Evolutionary conservation across 495 filamentous ascomycete genomes (phyloP).

Genomic region (Copromyces sp.): DNA sequence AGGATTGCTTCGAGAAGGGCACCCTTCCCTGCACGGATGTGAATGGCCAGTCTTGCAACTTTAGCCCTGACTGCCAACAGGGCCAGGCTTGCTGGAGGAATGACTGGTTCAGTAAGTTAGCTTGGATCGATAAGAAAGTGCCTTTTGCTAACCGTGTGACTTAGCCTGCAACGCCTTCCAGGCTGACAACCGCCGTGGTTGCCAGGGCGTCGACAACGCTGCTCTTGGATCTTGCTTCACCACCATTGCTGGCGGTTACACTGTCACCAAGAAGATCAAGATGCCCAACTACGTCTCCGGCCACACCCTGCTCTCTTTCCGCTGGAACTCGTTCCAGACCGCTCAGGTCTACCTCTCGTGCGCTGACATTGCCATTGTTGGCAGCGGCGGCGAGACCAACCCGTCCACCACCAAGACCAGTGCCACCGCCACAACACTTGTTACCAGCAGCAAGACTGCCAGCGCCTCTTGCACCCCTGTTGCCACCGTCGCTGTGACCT

Average conservation of each 20-base stretch:
- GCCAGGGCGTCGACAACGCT: constrained; percentile 42
- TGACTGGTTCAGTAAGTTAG: constrained; percentile 40
- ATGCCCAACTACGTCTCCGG: constrained; percentile 35
- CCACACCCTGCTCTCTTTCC: constrained; percentile 44
- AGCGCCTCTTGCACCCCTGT: constrained; percentile 29
- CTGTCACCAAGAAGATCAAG: constrained; percentile 44
- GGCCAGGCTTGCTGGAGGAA: constrained; percentile 41
- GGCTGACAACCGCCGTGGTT: constrained; percentile 21
- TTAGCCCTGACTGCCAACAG: constrained; percentile 39
- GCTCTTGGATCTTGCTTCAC: constrained; percentile 38
- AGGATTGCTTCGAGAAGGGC: constrained; percentile 43
- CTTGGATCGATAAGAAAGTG: background rate
- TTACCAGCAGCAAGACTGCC: constrained; percentile 22
- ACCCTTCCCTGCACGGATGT: constrained; percentile 43
- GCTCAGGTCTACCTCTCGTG: constrained; percentile 46
- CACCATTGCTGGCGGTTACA: constrained; percentile 44
- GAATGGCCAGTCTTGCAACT: constrained; percentile 40
- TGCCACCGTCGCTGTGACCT: constrained; percentile 45
- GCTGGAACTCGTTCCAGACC: constrained; percentile 50
- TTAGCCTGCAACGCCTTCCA: constrained; percentile 38
- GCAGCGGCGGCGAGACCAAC: background rate
- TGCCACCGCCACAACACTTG: constrained; percentile 15
- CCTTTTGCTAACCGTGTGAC: background rate
- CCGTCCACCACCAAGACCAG: background rate
- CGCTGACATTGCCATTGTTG: constrained; percentile 42